Conservation (phyloP, 352 stramenopile species). For the Pythium sp. region DNA sequence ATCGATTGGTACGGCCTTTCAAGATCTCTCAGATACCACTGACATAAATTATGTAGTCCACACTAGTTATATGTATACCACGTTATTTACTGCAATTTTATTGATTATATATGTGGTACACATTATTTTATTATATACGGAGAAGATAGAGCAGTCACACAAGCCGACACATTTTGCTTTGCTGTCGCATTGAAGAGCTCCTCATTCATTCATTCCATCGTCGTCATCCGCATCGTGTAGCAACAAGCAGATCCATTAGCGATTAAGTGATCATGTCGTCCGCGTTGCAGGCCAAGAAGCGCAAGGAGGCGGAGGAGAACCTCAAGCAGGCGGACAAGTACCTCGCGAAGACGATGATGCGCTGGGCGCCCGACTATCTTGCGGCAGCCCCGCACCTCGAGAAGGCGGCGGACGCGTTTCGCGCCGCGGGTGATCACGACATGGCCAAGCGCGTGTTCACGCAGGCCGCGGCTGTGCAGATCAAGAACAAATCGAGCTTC, state of each 20-base stretch:
- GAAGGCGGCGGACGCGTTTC: conserved; percentile 70
- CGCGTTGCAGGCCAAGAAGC: conserved; percentile 48
- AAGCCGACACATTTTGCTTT: neutral
- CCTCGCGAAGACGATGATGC: conserved; percentile 63
- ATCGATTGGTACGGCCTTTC: neutral
- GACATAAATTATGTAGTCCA: neutral
- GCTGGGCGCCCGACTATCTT: conserved; percentile 67
- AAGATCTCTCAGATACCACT: neutral
- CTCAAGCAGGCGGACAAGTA: conserved; percentile 59
- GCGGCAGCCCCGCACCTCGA: conserved; percentile 64
- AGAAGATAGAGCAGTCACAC: neutral
- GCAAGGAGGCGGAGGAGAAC: conserved; percentile 43
- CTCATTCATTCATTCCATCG: neutral
- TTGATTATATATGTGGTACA: too few species aligned
- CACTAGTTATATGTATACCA: neutral
- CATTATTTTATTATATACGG: neutral
- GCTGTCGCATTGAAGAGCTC: neutral
- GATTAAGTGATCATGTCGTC: conserved; percentile 4
- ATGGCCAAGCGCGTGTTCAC: conserved; percentile 53
- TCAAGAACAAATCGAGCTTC: conserved; percentile 74
- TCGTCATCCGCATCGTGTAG: neutral
- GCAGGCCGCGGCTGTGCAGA: conserved; percentile 57
- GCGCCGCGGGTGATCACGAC: conserved; percentile 60
- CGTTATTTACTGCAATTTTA: neutral
- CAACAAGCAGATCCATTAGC: neutral